Conservation (phyloP, 192 early-diverging fungal species). For the Entomortierella beljakovae region DNA sequence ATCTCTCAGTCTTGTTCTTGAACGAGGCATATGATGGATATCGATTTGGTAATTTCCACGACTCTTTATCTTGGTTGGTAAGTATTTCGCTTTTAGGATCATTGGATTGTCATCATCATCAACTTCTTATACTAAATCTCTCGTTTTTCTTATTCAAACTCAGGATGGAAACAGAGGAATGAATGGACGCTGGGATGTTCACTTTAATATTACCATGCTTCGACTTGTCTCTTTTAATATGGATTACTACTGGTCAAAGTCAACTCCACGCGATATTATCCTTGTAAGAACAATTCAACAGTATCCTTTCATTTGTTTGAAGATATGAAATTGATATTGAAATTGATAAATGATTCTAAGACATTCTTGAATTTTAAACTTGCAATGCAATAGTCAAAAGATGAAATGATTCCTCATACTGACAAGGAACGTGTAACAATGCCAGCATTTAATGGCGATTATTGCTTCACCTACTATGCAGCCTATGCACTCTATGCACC, state of each 20-base stretch:
- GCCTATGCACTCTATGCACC: conserved; percentile 91
- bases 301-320: not conserved
- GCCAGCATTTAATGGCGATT: conserved; percentile 72
- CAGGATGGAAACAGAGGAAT: conserved; percentile 80
- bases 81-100: conserved; percentile 11
- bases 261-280: conserved; percentile 11
- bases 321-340: not conserved
- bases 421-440: conserved; percentile 70
- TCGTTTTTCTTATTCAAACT: not conserved
- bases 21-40: conserved; percentile 87
- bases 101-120: not conserved
- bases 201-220: conserved; percentile 92
- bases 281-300: conserved; percentile 8
- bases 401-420: conserved; percentile 39
- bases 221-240: conserved; percentile 93
- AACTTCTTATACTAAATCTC: not conserved
- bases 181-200: conserved; percentile 84
- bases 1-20: conserved; percentile 80
- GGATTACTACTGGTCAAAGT: conserved; percentile 89
- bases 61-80: conserved; percentile 71
- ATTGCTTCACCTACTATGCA: conserved; percentile 83
- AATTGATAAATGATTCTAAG: not conserved
- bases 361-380: not conserved
- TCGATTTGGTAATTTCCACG: conserved; percentile 65
- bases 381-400: conserved; percentile 54